Percentiles rank a stretch among this genome's conserved stretches.
Conservation (phyloP, 805 yeast genomes). For the Kodamaea leandrae region DNA sequence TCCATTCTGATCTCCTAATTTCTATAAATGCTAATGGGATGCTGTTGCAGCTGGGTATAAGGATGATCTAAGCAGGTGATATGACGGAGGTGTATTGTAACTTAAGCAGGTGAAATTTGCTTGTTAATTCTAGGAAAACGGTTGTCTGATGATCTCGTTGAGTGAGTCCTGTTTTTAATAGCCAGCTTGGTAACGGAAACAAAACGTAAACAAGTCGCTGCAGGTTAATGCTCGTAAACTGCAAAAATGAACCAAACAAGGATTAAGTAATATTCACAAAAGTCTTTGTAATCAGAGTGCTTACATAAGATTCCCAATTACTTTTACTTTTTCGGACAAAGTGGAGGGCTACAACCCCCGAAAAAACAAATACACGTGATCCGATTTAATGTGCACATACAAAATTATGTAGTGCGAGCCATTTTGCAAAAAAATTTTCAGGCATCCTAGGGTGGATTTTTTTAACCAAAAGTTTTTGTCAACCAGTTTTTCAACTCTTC, state of each 20-base stretch:
- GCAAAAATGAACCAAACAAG: too few relatives aligned
- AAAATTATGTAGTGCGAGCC: background rate
- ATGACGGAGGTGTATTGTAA: background rate
- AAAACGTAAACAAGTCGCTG: conserved; percentile 5
- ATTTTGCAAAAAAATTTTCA: background rate
- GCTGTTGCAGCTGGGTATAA: too few relatives aligned
- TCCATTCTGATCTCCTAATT: background rate
- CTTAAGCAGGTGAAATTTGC: background rate
- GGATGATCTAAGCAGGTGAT: too few relatives aligned
- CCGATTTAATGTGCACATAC: background rate
- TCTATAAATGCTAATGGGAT: background rate
- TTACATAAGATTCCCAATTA: too few relatives aligned
- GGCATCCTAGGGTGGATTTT: background rate
- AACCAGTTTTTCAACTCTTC: conserved; percentile 3
- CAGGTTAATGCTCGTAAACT: background rate
- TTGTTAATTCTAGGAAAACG: too few relatives aligned
- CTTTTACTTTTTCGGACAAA: too few relatives aligned
- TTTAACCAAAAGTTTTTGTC: background rate
- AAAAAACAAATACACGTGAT: background rate
- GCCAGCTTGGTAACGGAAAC: background rate
- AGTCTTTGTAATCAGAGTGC: too few relatives aligned
- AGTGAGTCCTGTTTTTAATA: background rate
- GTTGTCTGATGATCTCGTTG: too few relatives aligned
- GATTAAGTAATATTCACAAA: too few relatives aligned
- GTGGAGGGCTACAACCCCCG: too few relatives aligned